A percentile compares a stretch with the other conserved stretches of the same genome.
Evolutionary conservation across 768 basidiomycete genomes (phyloP).

Genomic region (Boletus vinaceobasis): DNA sequence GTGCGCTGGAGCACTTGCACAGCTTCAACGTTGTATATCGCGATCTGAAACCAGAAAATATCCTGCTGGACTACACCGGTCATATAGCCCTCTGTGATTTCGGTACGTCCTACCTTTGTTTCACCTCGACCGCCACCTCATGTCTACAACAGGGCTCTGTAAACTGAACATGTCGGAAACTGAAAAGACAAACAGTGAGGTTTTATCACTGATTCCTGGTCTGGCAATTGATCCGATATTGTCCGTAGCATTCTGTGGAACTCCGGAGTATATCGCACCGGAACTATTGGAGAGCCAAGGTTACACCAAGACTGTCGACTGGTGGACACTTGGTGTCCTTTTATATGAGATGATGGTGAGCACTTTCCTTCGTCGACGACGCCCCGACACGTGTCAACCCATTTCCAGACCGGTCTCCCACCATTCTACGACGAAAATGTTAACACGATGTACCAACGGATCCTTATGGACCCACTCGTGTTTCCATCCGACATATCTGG

Average conservation of each 20-base stretch:
- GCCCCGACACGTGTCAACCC: slow-evolving; percentile 6
- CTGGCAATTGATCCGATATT: slow-evolving; percentile 2
- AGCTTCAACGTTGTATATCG: slow-evolving; percentile 98
- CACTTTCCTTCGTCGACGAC: not conserved
- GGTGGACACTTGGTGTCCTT: slow-evolving; percentile 97
- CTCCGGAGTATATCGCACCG: slow-evolving; percentile 97
- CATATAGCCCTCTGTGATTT: slow-evolving; percentile 99
- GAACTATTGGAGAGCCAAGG: slow-evolving; percentile 95
- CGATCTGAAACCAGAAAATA: slow-evolving; percentile 98
- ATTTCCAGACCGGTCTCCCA: slow-evolving; percentile 79
- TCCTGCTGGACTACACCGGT: slow-evolving; percentile 93
- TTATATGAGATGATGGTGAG: slow-evolving; percentile 94
- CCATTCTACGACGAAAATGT: slow-evolving; percentile 99
- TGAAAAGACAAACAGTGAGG: slow-evolving; percentile 93
- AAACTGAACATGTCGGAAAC: slow-evolving; percentile 97
- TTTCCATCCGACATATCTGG: slow-evolving; percentile 87
- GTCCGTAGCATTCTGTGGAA: slow-evolving; percentile 86
- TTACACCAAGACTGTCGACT: slow-evolving; percentile 97
- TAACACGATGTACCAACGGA: slow-evolving; percentile 96
- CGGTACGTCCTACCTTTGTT: slow-evolving; percentile 39
- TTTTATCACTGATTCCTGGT: not conserved
- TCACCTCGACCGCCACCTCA: slow-evolving; percentile 1
- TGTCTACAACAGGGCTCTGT: slow-evolving; percentile 57
- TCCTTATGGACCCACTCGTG: slow-evolving; percentile 86
- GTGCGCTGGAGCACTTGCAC: slow-evolving; percentile 93